Conservation (phyloP, 441 rosid species). For the Bruguiera hainesii region DNA sequence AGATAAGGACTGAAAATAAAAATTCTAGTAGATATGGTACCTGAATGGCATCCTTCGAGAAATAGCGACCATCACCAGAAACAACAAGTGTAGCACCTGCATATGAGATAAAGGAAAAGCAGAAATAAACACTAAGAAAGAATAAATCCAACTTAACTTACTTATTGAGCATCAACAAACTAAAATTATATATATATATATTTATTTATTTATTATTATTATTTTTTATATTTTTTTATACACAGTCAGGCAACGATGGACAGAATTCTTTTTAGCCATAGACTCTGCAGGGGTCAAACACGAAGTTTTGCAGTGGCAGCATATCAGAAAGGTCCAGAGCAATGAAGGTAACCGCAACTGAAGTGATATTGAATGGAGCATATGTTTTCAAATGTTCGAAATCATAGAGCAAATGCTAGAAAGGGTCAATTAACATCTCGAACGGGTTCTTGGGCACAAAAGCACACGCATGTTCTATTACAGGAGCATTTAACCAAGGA, state of each 20-base stretch:
- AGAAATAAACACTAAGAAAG: neutral
- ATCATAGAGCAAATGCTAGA: too few species aligned
- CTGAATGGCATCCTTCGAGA: constrained; percentile 95
- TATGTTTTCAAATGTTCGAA: too few species aligned
- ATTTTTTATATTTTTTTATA: neutral
- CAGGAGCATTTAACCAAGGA: neutral
- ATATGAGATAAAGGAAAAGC: constrained; percentile 5
- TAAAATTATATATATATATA: neutral
- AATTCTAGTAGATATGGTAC: constrained; percentile 29
- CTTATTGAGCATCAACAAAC: neutral
- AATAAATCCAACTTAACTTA: constrained; percentile 9
- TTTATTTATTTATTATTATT: too few species aligned
- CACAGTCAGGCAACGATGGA: neutral
- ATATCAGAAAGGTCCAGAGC: neutral
- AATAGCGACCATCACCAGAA: constrained; percentile 99
- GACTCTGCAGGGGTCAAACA: neutral
- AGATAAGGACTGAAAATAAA: neutral
- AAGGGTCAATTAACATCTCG: too few species aligned
- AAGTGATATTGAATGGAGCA: too few species aligned
- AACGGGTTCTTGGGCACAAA: neutral
- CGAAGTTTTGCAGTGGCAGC: neutral
- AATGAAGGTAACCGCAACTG: neutral
- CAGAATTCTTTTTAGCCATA: neutral
- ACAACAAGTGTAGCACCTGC: constrained; percentile 95
- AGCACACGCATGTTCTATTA: too few species aligned